A percentile compares a stretch with the other conserved stretches of the same genome.
These are phyloP conservation scores for Escovopsis sp. DNA, from an alignment of 2,329 filamentous ascomycete species.

Conservation along the genomic window DNA sequence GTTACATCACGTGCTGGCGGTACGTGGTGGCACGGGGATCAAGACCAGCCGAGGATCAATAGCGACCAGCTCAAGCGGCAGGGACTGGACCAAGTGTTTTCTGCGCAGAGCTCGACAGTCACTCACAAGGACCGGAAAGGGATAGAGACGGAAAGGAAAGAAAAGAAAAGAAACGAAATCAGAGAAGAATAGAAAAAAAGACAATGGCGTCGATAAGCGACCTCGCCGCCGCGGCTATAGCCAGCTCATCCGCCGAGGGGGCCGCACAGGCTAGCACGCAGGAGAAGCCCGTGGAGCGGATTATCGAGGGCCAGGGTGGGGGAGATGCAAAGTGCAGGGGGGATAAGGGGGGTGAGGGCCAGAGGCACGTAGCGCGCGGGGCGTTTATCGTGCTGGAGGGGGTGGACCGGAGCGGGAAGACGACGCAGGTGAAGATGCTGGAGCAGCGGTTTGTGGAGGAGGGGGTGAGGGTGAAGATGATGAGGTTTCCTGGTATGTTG, in stretches of 20 bases:
- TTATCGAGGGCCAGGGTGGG: constrained; percentile 1
- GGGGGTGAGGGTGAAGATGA: constrained; percentile 34
- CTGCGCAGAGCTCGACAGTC: too few relatives aligned
- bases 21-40: too few relatives aligned
- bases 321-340: too few relatives aligned
- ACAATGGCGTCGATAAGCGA: constrained; percentile 35
- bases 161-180: too few relatives aligned
- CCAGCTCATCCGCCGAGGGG: constrained; percentile 20
- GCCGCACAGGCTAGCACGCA: constrained; percentile 4
- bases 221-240: constrained; percentile 32
- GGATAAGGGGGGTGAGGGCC: not conserved
- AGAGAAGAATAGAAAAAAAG: too few relatives aligned
- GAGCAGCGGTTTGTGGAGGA: constrained; percentile 36
- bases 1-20: too few relatives aligned
- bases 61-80: too few relatives aligned
- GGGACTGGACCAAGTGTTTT: too few relatives aligned
- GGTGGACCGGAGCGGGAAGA: constrained; percentile 81
- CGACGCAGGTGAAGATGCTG: constrained; percentile 68
- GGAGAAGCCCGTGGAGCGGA: not conserved
- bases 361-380: constrained; percentile 30
- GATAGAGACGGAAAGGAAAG: too few relatives aligned
- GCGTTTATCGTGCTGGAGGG: constrained; percentile 77
- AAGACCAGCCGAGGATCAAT: too few relatives aligned
- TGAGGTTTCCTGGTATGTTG: constrained; percentile 42
- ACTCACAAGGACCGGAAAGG: too few relatives aligned